These are phyloP conservation scores for Tieghemostelium lacteum DNA, from an alignment of 78 protist species.

Conservation along the genomic window DNA sequence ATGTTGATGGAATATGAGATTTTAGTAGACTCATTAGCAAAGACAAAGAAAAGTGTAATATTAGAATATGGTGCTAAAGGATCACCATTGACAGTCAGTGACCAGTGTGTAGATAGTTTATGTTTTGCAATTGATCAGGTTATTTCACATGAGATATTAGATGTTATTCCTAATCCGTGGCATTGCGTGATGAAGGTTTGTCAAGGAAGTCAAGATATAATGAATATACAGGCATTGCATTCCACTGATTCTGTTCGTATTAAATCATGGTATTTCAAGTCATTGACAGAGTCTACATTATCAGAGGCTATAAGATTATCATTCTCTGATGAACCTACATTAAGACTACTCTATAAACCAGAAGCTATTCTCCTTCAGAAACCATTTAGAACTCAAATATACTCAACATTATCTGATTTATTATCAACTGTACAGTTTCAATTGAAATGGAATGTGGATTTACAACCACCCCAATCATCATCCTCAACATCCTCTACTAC, in stretches of 20 bases:
- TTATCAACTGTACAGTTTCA: not conserved
- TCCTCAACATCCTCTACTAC: no score
- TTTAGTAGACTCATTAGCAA: slow-evolving; percentile 9
- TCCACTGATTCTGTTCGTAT: not conserved
- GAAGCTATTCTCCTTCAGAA: not conserved
- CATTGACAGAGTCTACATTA: not conserved
- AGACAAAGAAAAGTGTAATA: slow-evolving; percentile 2
- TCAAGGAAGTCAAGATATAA: not conserved
- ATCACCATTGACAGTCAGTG: slow-evolving; percentile 23
- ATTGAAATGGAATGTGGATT: not conserved
- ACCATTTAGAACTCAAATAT: not conserved
- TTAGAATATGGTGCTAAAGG: slow-evolving; percentile 64
- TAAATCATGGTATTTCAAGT: slow-evolving; percentile 20
- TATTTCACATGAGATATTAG: not conserved
- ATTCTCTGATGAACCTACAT: slow-evolving; percentile 8
- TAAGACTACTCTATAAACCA: not conserved
- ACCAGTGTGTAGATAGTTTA: slow-evolving; percentile 18
- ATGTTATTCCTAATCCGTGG: not conserved
- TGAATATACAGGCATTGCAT: no score
- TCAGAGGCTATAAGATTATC: not conserved
- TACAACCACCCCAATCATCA: no score
- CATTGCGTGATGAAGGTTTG: not conserved
- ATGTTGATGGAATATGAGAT: slow-evolving; percentile 10
- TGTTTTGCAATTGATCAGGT: slow-evolving; percentile 34
- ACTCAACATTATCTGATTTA: not conserved